Evolutionary conservation across 345 rosid genomes (phyloP), one percentile per base, ranked within the genome.

Genomic region (Draba incana): DNA sequence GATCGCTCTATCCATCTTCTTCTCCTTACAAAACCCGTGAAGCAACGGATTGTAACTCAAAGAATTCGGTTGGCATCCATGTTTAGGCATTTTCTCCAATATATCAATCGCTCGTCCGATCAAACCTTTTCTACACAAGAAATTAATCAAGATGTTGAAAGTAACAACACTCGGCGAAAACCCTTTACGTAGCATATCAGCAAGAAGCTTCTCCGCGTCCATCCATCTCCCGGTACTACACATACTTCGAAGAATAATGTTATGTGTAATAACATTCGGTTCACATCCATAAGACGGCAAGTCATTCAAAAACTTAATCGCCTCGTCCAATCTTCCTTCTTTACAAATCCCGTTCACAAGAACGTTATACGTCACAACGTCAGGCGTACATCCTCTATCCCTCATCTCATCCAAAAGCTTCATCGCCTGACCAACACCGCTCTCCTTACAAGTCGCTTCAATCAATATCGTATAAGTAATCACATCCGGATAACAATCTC

Each of bases 391-490:
- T 62, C 92, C 94, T 65, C 80, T 81, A 12, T 49, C 81, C 77
- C 87, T 78, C 98, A 93, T 93, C 65, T 87, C 97, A 68, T 93
- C 96, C 4, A 90, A 44, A 67, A 93, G 89, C 90, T 87, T 84
- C 98, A 90, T 86, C 24, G 94, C 97, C 71, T 88, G 88, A 2
- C 42, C 82, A 58, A 93, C 92, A 63, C 97, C 97, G 42, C 80
- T 78, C 75, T 90, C 94, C 74, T 73, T 82, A 66, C 96, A 93
- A 61, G 96, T 88, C 15, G 89, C 97, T 81, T 88, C 89, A 7
- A 93, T 88, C 76, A 93, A 70, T 69, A 88, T 90, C 10, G 96
- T 90, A 64, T 87, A 93, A 1, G 96, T 88, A 33, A 84, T 78
- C 27, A 84, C 91, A 78, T 93, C 94, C 0, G 94, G 96, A 72